Conservation (phyloP, 371 early-diverging fungal species). For the Lichtheimia hyalospora region DNA sequence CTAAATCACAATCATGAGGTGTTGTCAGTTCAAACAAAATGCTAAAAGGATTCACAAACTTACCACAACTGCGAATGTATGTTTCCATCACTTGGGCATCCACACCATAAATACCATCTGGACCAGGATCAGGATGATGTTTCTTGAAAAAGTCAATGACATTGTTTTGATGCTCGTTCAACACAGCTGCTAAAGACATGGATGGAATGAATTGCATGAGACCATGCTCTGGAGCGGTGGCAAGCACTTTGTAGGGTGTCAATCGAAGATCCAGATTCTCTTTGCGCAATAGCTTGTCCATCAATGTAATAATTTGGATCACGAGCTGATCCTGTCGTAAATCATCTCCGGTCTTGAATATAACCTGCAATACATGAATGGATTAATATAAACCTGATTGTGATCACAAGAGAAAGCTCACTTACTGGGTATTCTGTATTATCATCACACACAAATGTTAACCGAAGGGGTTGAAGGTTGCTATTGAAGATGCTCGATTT, state of each 20-base stretch:
- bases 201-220: slow-evolving; percentile 92
- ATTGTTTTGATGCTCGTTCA: slow-evolving; percentile 83
- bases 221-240: slow-evolving; percentile 91
- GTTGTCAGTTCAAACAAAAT: no score
- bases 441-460: slow-evolving; percentile 82
- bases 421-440: slow-evolving; percentile 74
- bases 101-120: slow-evolving; percentile 68
- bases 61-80: slow-evolving; percentile 92
- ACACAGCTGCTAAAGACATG: slow-evolving; percentile 82
- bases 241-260: slow-evolving; percentile 93
- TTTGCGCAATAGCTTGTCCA: slow-evolving; percentile 91
- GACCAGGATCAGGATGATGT: slow-evolving; percentile 63
- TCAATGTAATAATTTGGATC: slow-evolving; percentile 93
- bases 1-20: slow-evolving; percentile 33
- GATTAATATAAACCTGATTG: not conserved
- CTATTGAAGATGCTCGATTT: slow-evolving; percentile 90
- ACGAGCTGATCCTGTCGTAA: slow-evolving; percentile 97
- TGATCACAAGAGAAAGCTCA: no score
- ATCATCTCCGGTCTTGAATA: slow-evolving; percentile 97
- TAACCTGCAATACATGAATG: slow-evolving; percentile 42
- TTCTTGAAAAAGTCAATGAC: slow-evolving; percentile 77
- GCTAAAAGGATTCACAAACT: slow-evolving; percentile 3
- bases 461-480: slow-evolving; percentile 79
- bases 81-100: slow-evolving; percentile 88
- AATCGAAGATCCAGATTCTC: slow-evolving; percentile 93